These are phyloP conservation scores for Sanghuangporus baumii DNA, from an alignment of 1,284 basidiomycete genomes.

Conservation along the genomic window DNA sequence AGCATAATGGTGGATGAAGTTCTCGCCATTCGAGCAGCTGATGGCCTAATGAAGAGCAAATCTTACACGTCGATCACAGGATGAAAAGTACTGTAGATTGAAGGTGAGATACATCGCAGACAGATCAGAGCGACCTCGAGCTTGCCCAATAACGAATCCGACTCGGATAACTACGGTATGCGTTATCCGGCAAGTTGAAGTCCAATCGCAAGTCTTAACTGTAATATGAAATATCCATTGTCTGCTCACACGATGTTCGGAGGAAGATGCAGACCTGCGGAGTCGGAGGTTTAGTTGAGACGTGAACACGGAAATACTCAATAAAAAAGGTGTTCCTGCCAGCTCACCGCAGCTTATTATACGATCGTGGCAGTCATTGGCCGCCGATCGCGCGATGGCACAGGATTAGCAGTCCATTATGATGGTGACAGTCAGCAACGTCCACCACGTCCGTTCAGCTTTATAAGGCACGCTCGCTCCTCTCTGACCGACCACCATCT, in stretches of 20 bases:
- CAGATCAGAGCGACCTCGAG: no score
- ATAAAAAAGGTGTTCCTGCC: neutral
- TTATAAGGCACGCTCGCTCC: neutral
- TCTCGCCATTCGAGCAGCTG: neutral
- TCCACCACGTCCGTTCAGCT: neutral
- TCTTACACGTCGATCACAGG: no score
- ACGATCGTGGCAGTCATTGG: neutral
- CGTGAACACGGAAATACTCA: neutral
- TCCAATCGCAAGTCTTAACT: no score
- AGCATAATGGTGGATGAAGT: neutral
- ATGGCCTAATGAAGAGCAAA: neutral
- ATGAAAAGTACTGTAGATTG: no score
- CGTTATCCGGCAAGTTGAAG: no score
- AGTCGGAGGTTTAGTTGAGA: no score
- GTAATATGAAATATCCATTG: no score
- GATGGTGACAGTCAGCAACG: neutral
- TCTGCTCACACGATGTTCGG: no score
- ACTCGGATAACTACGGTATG: no score
- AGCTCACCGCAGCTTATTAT: neutral
- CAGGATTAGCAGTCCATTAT: neutral
- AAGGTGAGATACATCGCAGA: no score
- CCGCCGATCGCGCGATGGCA: neutral
- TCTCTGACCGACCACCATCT: neutral
- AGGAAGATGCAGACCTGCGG: no score
- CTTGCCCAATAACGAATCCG: no score